Percentiles rank a stretch among this genome's conserved stretches.
phyloP scores from a whole-genome alignment of 495 filamentous ascomycete genomes.

The Tuber microsphaerosporum region DNA sequence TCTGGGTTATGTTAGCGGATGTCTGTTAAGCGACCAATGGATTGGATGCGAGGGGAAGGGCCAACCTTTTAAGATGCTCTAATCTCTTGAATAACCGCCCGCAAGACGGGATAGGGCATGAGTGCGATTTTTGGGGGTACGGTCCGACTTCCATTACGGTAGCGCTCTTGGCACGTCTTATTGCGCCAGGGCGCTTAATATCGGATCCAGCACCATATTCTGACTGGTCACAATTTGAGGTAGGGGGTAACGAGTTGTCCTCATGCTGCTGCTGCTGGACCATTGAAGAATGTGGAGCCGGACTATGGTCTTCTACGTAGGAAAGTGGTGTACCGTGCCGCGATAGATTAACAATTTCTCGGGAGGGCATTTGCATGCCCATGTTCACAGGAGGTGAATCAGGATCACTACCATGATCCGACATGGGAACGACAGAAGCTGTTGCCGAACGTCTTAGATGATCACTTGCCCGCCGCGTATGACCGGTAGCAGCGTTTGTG shows the following conservation, averaged over 20 bases:
- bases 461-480: constrained; percentile 42
- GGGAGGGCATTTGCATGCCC: constrained; percentile 53
- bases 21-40: constrained; percentile 55
- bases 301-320: constrained; percentile 66
- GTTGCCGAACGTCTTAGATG: constrained; percentile 81
- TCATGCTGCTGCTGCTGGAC: constrained; percentile 60
- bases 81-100: constrained; percentile 96
- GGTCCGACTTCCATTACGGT: constrained; percentile 94
- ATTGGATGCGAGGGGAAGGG: constrained; percentile 43
- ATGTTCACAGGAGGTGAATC: constrained; percentile 37
- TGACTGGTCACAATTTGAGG: constrained; percentile 59
- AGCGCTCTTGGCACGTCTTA: constrained; percentile 85
- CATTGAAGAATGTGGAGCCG: constrained; percentile 55
- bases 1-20: constrained; percentile 56
- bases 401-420: constrained; percentile 59
- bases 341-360: constrained; percentile 75
- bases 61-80: constrained; percentile 98
- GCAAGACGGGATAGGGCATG: constrained; percentile 96
- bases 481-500: constrained; percentile 49
- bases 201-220: constrained; percentile 55
- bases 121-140: constrained; percentile 95
- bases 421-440: constrained; percentile 76
- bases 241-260: constrained; percentile 46
- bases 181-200: constrained; percentile 60
- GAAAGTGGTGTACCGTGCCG: constrained; percentile 81